Percentiles rank a stretch among this genome's conserved stretches.
These are phyloP conservation scores for Hanseniaspora taiwanica DNA, from an alignment of 805 yeast genomes.

Conservation along the genomic window DNA sequence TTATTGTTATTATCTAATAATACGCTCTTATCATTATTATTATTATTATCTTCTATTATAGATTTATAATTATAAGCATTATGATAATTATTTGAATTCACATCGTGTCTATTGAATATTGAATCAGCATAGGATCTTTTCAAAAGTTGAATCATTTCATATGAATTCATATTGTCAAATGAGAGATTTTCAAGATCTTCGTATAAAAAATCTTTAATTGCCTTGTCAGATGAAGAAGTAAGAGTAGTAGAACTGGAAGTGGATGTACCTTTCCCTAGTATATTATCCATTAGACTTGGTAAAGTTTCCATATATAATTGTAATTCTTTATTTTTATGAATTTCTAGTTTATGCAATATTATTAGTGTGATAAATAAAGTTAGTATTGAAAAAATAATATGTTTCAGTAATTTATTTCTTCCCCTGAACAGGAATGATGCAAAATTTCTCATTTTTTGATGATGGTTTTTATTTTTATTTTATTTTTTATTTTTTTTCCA, in stretches of 20 bases:
- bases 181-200: not conserved
- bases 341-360: not conserved
- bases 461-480: not conserved
- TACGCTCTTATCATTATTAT: not conserved
- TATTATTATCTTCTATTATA: not conserved
- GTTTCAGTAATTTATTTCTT: not conserved
- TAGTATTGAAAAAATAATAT: not conserved
- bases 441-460: not conserved
- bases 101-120: not conserved
- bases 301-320: not conserved
- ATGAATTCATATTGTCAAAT: not conserved
- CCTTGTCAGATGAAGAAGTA: no score
- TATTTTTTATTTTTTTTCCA: not conserved
- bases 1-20: no score
- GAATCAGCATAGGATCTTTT: not conserved
- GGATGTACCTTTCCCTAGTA: not conserved
- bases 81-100: not conserved
- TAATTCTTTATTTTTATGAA: not conserved
- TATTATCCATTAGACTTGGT: not conserved
- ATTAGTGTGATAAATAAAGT: not conserved
- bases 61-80: not conserved
- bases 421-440: not conserved
- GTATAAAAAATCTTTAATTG: no score
- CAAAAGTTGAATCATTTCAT: not conserved
- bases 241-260: not conserved